Evolutionary conservation across 2,329 filamentous ascomycete genomes (phyloP).

Genomic region (Claviceps maximensis): DNA sequence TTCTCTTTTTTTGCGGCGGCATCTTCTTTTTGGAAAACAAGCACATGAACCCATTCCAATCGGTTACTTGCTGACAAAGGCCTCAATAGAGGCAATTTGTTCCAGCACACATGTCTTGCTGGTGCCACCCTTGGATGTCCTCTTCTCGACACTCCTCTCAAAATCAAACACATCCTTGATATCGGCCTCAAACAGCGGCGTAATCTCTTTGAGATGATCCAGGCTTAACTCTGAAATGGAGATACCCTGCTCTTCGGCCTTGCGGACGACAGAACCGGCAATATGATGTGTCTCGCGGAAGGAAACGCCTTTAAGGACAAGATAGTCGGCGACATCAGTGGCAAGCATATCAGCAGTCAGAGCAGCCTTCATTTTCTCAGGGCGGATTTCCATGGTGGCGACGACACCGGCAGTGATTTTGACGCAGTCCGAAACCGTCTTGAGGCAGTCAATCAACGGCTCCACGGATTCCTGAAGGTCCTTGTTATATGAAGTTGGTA

Average conservation of each 20-base stretch:
- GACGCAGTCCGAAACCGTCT: slow-evolving; percentile 1
- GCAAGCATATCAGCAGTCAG: slow-evolving; percentile 7
- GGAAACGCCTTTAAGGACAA: slow-evolving; percentile 6
- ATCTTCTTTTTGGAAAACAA: no score
- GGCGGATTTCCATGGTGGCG: slow-evolving; percentile 1
- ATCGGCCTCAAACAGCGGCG: slow-evolving; percentile 4
- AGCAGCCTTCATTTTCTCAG: slow-evolving; percentile 6
- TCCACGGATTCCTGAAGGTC: background rate
- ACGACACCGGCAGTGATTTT: background rate
- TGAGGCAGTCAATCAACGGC: background rate
- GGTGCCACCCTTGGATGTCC: slow-evolving; percentile 4
- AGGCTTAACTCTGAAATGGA: slow-evolving; percentile 6
- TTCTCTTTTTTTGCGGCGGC: no score
- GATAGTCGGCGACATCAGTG: slow-evolving; percentile 8
- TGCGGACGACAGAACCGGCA: slow-evolving; percentile 4
- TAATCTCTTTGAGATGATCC: slow-evolving; percentile 3
- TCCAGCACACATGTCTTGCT: slow-evolving; percentile 5
- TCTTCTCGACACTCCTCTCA: slow-evolving; percentile 7
- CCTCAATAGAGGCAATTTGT: slow-evolving; percentile 1
- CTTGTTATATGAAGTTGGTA: slow-evolving; percentile 4
- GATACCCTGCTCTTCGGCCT: slow-evolving; percentile 4
- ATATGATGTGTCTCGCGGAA: slow-evolving; percentile 9
- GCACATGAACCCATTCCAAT: no score
- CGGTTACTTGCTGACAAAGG: background rate
- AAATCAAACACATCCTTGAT: slow-evolving; percentile 7